phyloP scores from a whole-genome alignment of 2,329 filamentous ascomycete species.

The Claviceps sp. region DNA sequence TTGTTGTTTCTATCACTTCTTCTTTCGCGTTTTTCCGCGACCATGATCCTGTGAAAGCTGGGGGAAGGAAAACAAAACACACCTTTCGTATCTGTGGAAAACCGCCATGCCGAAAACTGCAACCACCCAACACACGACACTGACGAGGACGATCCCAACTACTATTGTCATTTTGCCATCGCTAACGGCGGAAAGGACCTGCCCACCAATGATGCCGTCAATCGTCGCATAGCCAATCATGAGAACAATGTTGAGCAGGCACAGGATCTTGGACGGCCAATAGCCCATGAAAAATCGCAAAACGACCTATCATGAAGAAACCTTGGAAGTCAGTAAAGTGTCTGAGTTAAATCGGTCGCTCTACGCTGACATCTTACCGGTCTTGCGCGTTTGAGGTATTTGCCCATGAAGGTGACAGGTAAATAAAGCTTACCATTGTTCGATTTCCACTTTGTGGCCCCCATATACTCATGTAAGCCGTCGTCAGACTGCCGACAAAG shows the following conservation, averaged over 20 bases:
- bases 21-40: neutral
- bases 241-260: constrained; percentile 36
- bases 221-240: constrained; percentile 65
- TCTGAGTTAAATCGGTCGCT: too few relatives aligned
- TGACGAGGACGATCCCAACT: constrained; percentile 64
- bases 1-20: neutral
- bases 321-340: too few relatives aligned
- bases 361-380: too few relatives aligned
- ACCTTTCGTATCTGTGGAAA: constrained; percentile 60
- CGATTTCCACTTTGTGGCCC: constrained; percentile 61
- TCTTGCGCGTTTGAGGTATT: too few relatives aligned
- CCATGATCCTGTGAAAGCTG: neutral
- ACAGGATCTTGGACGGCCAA: constrained; percentile 25
- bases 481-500: constrained; percentile 55
- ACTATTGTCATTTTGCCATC: constrained; percentile 48
- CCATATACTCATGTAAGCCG: constrained; percentile 67
- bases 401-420: too few relatives aligned
- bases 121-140: constrained; percentile 59
- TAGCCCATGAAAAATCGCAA: constrained; percentile 66
- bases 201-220: constrained; percentile 68
- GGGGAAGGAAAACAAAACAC: neutral
- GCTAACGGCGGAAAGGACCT: constrained; percentile 65
- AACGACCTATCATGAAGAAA: constrained; percentile 30
- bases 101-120: constrained; percentile 40
- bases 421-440: constrained; percentile 44